Evolutionary conservation across 2,329 filamentous ascomycete genomes (phyloP).

Genomic region (Gnomoniopsis smithogilvyi): DNA sequence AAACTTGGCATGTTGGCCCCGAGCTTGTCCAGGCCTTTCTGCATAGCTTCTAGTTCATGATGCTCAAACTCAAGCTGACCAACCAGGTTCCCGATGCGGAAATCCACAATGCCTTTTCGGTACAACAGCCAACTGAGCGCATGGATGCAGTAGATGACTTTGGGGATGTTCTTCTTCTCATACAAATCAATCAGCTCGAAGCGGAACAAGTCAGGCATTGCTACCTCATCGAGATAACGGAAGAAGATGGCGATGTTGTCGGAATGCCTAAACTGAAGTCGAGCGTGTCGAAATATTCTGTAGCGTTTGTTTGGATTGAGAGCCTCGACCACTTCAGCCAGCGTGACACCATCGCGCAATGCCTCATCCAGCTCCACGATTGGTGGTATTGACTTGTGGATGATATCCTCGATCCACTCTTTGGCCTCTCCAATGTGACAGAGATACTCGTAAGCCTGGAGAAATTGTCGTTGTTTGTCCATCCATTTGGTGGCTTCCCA

Average conservation of each 20-base stretch:
- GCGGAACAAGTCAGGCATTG: constrained; percentile 90
- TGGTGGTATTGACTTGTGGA: constrained; percentile 79
- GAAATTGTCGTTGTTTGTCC: constrained; percentile 95
- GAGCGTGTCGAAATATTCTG: constrained; percentile 81
- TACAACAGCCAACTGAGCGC: constrained; percentile 96
- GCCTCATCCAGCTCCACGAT: constrained; percentile 94
- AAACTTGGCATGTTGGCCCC: constrained; percentile 97
- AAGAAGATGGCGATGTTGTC: constrained; percentile 99
- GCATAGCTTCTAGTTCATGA: constrained; percentile 93
- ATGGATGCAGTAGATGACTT: constrained; percentile 98
- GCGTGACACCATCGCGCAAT: constrained; percentile 84
- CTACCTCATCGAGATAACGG: constrained; percentile 84
- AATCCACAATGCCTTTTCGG: constrained; percentile 90
- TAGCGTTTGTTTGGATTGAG: constrained; percentile 73
- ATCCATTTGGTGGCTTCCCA: constrained; percentile 94
- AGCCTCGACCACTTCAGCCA: constrained; percentile 90
- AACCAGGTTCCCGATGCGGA: constrained; percentile 93
- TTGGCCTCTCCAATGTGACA: constrained; percentile 99
- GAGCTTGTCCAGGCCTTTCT: constrained; percentile 94
- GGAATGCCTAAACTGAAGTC: constrained; percentile 89
- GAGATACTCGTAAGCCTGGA: constrained; percentile 96
- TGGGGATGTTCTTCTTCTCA: constrained; percentile 99
- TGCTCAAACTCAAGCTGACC: constrained; percentile 97
- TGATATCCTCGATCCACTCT: constrained; percentile 95
- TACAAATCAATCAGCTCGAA: constrained; percentile 98